Percentiles rank a stretch among this genome's conserved stretches.
These are phyloP conservation scores for Amanita muscaria DNA, from an alignment of 768 basidiomycete species.

Conservation along the genomic window DNA sequence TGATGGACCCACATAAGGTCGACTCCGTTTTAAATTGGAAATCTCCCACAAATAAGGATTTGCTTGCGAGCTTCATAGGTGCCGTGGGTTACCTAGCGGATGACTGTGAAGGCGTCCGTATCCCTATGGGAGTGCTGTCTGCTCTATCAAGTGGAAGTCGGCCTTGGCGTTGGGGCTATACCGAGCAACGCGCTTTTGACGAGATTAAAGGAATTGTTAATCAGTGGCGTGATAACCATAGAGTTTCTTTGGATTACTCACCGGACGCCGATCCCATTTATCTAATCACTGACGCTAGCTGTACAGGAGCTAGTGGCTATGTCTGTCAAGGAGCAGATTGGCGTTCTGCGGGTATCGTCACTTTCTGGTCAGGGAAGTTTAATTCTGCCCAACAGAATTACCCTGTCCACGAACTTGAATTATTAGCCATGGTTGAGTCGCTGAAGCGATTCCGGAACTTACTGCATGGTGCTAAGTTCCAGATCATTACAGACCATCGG, in stretches of 20 bases:
- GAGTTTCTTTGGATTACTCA: constrained; percentile 16
- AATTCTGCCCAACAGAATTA: constrained; percentile 28
- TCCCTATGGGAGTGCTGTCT: constrained; percentile 23
- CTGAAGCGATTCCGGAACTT: constrained; percentile 22
- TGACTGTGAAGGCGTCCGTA: constrained; percentile 16
- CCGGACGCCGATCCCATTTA: constrained; percentile 15
- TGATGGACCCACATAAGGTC: constrained; percentile 34
- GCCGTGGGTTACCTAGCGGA: constrained; percentile 27
- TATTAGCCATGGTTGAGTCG: constrained; percentile 29
- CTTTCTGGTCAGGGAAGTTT: constrained; percentile 26
- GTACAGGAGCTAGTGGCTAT: constrained; percentile 19
- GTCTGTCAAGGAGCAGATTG: constrained; percentile 22
- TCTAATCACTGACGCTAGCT: constrained; percentile 24
- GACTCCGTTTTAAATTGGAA: constrained; percentile 23
- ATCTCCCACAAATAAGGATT: constrained; percentile 18
- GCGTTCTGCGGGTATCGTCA: constrained; percentile 22
- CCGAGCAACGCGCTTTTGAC: constrained; percentile 23
- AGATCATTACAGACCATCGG: constrained; percentile 26
- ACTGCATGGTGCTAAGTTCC: constrained; percentile 21
- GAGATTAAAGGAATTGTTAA: constrained; percentile 21
- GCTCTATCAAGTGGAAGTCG: constrained; percentile 12
- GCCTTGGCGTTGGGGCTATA: constrained; percentile 18
- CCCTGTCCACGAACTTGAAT: constrained; percentile 30
- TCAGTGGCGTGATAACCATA: constrained; percentile 13
- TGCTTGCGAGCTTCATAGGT: constrained; percentile 26